These are phyloP conservation scores for Venturiaceae sp. DNA, from an alignment of 2,329 filamentous ascomycete species.

Conservation along the genomic window DNA sequence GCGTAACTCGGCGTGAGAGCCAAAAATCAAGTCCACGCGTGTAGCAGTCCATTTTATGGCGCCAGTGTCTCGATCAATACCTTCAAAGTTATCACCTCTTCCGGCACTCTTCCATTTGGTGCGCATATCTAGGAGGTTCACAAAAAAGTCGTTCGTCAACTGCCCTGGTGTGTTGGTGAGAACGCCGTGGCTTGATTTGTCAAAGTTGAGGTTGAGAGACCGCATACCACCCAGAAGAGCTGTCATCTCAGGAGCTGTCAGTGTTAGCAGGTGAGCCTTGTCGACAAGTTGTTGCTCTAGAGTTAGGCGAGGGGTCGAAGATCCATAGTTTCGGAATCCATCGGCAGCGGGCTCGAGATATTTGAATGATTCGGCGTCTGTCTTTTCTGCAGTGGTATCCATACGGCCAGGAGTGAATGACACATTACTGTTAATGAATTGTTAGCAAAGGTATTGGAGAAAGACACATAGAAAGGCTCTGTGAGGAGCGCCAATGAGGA, in stretches of 20 bases:
- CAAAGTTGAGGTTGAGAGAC: conserved; percentile 58
- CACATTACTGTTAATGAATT: not conserved
- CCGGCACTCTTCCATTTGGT: conserved; percentile 53
- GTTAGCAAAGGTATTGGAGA: not conserved
- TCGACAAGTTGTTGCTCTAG: conserved; percentile 64
- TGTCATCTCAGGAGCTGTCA: conserved; percentile 61
- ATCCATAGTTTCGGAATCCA: conserved; percentile 72
- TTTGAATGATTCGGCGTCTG: conserved; percentile 52
- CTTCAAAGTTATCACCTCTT: conserved; percentile 50
- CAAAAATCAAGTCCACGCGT: conserved; percentile 60
- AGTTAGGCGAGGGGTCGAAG: conserved; percentile 47
- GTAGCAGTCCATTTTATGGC: conserved; percentile 59
- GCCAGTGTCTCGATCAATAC: conserved; percentile 54
- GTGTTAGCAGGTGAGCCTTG: conserved; percentile 58
- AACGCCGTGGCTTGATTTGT: conserved; percentile 57
- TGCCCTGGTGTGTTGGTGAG: conserved; percentile 58
- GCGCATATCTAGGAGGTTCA: conserved; percentile 61
- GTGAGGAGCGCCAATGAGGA: conserved; percentile 20
- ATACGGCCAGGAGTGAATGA: conserved; percentile 62
- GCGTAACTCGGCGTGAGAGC: conserved; percentile 62
- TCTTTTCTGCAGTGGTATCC: conserved; percentile 63
- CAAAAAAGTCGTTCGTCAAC: conserved; percentile 72
- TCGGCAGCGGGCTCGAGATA: conserved; percentile 62
- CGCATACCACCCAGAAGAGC: conserved; percentile 65
- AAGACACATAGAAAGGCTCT: too few species aligned